phyloP scores from a whole-genome alignment of 768 basidiomycete species.

The Daedalea quercina region DNA sequence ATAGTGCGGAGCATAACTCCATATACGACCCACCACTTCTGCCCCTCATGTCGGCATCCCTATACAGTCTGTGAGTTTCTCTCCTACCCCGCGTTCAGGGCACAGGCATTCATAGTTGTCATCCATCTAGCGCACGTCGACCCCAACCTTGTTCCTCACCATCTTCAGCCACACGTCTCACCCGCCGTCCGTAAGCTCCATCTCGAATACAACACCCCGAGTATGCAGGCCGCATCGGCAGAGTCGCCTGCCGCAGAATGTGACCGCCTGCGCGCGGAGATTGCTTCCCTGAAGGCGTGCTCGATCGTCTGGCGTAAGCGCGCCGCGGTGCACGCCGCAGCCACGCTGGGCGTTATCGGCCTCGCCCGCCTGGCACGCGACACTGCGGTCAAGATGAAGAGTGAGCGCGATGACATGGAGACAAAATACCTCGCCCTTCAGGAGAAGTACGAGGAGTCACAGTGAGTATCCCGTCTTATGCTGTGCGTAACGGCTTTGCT shows the following conservation, averaged over 20 bases:
- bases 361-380: conserved; percentile 25
- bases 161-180: conserved; percentile 50
- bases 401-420: conserved; percentile 22
- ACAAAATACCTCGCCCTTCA: conserved; percentile 20
- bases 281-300: conserved; percentile 19
- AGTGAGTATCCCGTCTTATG: conserved; percentile 11
- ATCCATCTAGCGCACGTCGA: conserved; percentile 37
- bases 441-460: conserved; percentile 15
- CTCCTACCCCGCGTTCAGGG: background rate
- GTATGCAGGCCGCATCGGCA: background rate
- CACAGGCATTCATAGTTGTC: background rate
- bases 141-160: conserved; percentile 42
- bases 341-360: conserved; percentile 25
- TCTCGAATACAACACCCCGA: conserved; percentile 32
- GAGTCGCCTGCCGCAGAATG: conserved; percentile 10
- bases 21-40: conserved; percentile 40
- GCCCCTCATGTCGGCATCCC: conserved; percentile 49
- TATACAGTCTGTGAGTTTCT: conserved; percentile 46
- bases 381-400: conserved; percentile 21
- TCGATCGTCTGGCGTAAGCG: conserved; percentile 27
- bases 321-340: conserved; percentile 24
- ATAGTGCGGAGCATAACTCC: conserved; percentile 42
- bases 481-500: background rate
- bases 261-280: conserved; percentile 20
- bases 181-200: conserved; percentile 53